These are phyloP conservation scores for Lanmaoa rubissima DNA, from an alignment of 768 basidiomycete genomes.

Conservation along the genomic window DNA sequence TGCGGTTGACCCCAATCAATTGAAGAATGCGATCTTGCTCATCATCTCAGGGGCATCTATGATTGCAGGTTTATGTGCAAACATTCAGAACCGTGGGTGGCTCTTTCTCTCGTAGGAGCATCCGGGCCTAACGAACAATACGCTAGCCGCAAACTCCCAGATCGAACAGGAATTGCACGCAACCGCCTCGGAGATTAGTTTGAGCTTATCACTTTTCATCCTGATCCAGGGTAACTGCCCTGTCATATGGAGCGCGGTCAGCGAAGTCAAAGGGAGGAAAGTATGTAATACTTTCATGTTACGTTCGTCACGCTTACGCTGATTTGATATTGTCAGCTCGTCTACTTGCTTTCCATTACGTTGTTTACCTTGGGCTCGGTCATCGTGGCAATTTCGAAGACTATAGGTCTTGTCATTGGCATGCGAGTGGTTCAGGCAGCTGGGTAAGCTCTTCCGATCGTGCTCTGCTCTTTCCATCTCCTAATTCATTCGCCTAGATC, in stretches of 20 bases:
- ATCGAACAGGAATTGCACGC: slow-evolving; percentile 64
- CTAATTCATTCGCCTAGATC: slow-evolving; percentile 38
- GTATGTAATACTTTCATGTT: slow-evolving; percentile 31
- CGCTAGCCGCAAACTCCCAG: slow-evolving; percentile 60
- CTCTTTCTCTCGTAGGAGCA: background rate
- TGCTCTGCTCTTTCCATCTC: background rate
- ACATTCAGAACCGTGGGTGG: slow-evolving; percentile 31
- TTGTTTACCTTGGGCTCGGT: slow-evolving; percentile 56
- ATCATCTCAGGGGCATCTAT: slow-evolving; percentile 30
- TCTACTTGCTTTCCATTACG: slow-evolving; percentile 53
- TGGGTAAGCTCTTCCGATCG: slow-evolving; percentile 42
- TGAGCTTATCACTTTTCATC: slow-evolving; percentile 70
- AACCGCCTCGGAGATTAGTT: slow-evolving; percentile 59
- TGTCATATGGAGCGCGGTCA: slow-evolving; percentile 32
- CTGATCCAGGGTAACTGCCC: slow-evolving; percentile 59
- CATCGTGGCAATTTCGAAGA: slow-evolving; percentile 55
- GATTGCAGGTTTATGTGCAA: slow-evolving; percentile 28
- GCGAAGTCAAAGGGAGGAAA: slow-evolving; percentile 70
- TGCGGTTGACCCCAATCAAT: background rate
- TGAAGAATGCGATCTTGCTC: slow-evolving; percentile 19
- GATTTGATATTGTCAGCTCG: slow-evolving; percentile 35
- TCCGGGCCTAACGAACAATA: background rate
- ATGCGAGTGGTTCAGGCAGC: slow-evolving; percentile 66
- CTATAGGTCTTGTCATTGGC: slow-evolving; percentile 57
- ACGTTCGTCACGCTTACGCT: background rate